These are phyloP conservation scores for Teratosphaeria pseudoeucalypti DNA, from an alignment of 2,329 filamentous ascomycete genomes.

Conservation along the genomic window DNA sequence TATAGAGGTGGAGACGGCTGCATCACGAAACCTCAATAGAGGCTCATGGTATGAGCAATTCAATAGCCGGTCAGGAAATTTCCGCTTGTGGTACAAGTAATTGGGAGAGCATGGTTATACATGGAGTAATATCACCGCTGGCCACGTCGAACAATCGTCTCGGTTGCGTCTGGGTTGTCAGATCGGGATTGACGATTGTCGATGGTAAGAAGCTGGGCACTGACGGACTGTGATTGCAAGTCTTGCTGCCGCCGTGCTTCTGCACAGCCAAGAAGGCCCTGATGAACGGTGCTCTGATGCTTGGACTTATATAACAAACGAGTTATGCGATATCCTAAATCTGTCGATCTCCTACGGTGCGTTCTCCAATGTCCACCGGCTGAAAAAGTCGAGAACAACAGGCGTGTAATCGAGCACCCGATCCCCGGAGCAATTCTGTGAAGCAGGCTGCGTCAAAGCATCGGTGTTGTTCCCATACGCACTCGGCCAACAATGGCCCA, in stretches of 20 bases:
- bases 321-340: not conserved
- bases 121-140: too few relatives aligned
- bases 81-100: too few relatives aligned
- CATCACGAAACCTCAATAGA: not conserved
- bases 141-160: too few relatives aligned
- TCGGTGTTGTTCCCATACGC: slow-evolving; percentile 12
- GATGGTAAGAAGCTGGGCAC: too few relatives aligned
- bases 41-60: too few relatives aligned
- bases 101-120: too few relatives aligned
- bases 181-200: too few relatives aligned
- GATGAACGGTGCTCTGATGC: not conserved
- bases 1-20: not conserved
- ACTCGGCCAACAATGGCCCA: slow-evolving; percentile 34
- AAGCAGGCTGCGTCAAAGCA: slow-evolving; percentile 5
- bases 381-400: slow-evolving; percentile 19
- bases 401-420: slow-evolving; percentile 16
- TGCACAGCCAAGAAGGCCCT: too few relatives aligned
- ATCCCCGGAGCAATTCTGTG: slow-evolving; percentile 7
- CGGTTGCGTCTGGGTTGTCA: too few relatives aligned
- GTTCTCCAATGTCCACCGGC: slow-evolving; percentile 12
- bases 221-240: too few relatives aligned
- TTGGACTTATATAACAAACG: not conserved
- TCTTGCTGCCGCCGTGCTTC: too few relatives aligned
- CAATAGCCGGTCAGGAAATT: too few relatives aligned
- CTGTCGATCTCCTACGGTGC: slow-evolving; percentile 6